Evolutionary conservation across 495 filamentous ascomycete genomes (phyloP).

Genomic region (Penicillium mononematosum): DNA sequence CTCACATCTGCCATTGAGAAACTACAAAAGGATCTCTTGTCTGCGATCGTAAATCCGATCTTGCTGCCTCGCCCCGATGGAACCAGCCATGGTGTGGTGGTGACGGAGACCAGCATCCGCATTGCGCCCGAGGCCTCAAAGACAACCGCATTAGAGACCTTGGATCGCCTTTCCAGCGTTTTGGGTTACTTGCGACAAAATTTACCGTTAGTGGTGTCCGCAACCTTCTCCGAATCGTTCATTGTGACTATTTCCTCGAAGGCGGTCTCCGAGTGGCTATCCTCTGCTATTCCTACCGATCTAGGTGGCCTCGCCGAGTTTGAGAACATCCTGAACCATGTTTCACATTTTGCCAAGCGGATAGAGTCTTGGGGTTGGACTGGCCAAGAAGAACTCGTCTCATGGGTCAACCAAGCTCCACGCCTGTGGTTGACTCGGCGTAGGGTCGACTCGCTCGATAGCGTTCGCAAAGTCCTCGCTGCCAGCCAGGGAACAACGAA

Average conservation of each 20-base stretch:
- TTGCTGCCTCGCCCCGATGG: constrained; percentile 29
- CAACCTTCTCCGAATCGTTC: constrained; percentile 62
- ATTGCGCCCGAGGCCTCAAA: constrained; percentile 31
- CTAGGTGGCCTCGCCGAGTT: constrained; percentile 68
- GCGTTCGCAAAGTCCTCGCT: constrained; percentile 65
- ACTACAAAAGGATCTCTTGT: constrained; percentile 36
- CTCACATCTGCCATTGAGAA: constrained; percentile 33
- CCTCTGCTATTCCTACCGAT: constrained; percentile 69
- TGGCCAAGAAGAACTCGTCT: constrained; percentile 65
- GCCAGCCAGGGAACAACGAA: constrained; percentile 60
- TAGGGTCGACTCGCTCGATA: constrained; percentile 71
- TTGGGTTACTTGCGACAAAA: constrained; percentile 63
- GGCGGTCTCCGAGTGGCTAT: constrained; percentile 70
- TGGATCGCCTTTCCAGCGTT: constrained; percentile 55
- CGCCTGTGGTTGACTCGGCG: constrained; percentile 84
- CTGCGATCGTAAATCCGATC: constrained; percentile 36
- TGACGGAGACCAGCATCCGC: constrained; percentile 33
- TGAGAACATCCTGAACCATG: constrained; percentile 58
- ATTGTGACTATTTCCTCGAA: constrained; percentile 64
- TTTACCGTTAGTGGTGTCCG: constrained; percentile 62
- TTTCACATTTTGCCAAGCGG: constrained; percentile 59
- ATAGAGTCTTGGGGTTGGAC: constrained; percentile 64
- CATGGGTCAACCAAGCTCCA: constrained; percentile 79
- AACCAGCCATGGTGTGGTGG: constrained; percentile 28
- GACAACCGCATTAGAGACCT: constrained; percentile 31